Conservation (phyloP, 2,329 filamentous ascomycete genomes). For the Paraconiothyrium brasiliense region DNA sequence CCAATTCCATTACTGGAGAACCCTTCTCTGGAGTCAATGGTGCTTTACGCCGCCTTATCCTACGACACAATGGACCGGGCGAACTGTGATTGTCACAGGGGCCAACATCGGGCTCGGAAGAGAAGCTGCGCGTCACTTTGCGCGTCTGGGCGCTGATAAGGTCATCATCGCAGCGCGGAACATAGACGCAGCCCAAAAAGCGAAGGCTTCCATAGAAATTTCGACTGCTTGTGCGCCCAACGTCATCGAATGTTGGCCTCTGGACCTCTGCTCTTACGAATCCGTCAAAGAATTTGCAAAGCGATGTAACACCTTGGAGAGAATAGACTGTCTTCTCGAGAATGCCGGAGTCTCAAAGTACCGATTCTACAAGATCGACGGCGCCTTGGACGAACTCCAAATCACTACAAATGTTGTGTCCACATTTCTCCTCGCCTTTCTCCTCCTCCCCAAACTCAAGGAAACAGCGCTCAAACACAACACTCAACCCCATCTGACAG, state of each 20-base stretch:
- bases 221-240: conserved; percentile 24
- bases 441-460: conserved; percentile 38
- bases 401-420: conserved; percentile 53
- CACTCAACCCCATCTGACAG: conserved; percentile 37
- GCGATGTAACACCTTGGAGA: conserved; percentile 19
- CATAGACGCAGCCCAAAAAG: conserved; percentile 54
- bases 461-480: conserved; percentile 32
- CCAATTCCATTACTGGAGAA: conserved; percentile 12
- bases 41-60: conserved; percentile 41
- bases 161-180: conserved; percentile 57
- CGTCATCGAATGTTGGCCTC: conserved; percentile 55
- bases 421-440: conserved; percentile 48
- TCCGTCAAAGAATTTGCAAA: conserved; percentile 47
- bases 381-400: conserved; percentile 38
- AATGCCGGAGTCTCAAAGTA: conserved; percentile 9
- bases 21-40: conserved; percentile 4
- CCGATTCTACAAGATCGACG: conserved; percentile 24
- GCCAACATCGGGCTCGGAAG: conserved; percentile 57
- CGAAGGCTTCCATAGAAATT: conserved; percentile 51
- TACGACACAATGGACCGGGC: conserved; percentile 34
- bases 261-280: conserved; percentile 54
- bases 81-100: conserved; percentile 58
- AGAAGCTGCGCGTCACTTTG: conserved; percentile 55
- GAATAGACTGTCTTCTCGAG: conserved; percentile 12
- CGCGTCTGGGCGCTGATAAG: conserved; percentile 48